Evolutionary conservation across 768 basidiomycete species (phyloP), one percentile per base, ranked within the genome.

Genomic region (Kwoniella heveanensis): DNA sequence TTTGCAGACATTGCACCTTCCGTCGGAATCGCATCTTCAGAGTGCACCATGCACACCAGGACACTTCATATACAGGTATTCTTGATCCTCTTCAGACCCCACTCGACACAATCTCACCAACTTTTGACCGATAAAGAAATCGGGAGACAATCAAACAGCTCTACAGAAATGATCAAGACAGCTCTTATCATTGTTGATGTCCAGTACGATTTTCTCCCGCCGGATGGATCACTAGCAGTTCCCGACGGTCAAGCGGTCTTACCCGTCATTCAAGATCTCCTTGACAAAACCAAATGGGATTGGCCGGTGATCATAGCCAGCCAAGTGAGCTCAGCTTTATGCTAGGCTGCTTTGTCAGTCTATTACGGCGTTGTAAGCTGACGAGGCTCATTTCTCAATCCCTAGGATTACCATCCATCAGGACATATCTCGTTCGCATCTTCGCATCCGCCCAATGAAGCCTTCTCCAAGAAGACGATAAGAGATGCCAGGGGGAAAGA

Each of bases 181-280:
- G 90, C 87, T 0, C 83, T 91, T 22, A 72, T 91, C 55, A 84
- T 91, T 58, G 82, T 92, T 37, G 91, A 92, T 74, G 84, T 90
- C 78, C 91, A 94, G 76, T 85, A 90, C 73, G 91, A 94, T 77
- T 94, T 94, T 71, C 84, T 91, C 26, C 83, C 83, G 1, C 82
- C 81, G 0, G 60, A 70, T 29, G 91, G 91, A 2, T 84, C 87
- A 5, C 85, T 94, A 37, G 87, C 90, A 1, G 89, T 91, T 13
- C 81, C 85, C 1, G 83, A 82, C 21, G 91, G 86, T 0, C 80
- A 83, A 29, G 80, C 82, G 4, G 86, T 91, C 60, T 79, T 92
- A 54, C 82, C 83, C 0, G 74, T 80, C 8, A 83, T 91, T 51
- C 84, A 86, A 68, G 72, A 73, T n/a, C 83, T 91, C 44, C 83